These are phyloP conservation scores for Phytopythium chamaehyphon DNA, from an alignment of 352 stramenopile genomes.

Conservation along the genomic window DNA sequence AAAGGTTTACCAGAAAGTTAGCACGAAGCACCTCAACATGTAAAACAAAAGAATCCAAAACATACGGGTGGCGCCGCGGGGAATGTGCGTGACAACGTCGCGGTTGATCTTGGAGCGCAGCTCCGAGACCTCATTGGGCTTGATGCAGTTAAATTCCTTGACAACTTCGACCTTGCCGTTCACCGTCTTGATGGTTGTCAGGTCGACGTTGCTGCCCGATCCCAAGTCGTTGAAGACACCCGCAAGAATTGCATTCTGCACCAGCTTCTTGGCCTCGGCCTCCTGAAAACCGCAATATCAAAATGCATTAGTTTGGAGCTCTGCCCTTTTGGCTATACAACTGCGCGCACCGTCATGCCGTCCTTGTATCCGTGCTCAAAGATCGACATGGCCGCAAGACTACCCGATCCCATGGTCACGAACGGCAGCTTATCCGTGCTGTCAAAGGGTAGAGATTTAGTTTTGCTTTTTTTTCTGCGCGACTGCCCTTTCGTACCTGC, in stretches of 20 bases:
- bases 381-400: constrained; percentile 97
- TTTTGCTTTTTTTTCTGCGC: neutral
- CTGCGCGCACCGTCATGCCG: constrained; percentile 74
- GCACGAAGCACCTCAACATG: neutral
- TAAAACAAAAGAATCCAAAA: constrained; percentile 7
- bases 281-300: constrained; percentile 47
- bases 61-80: constrained; percentile 76
- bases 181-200: constrained; percentile 93
- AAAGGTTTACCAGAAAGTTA: too few relatives aligned
- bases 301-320: constrained; percentile 1
- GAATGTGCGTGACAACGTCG: constrained; percentile 78
- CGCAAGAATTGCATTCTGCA: constrained; percentile 94
- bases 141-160: constrained; percentile 92
- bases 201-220: constrained; percentile 95
- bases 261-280: constrained; percentile 94
- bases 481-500: constrained; percentile 62
- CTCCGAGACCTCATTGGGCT: constrained; percentile 89
- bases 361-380: constrained; percentile 96
- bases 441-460: constrained; percentile 3
- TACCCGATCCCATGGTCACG: constrained; percentile 98
- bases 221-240: constrained; percentile 99
- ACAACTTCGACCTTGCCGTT: constrained; percentile 79
- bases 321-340: neutral
- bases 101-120: constrained; percentile 86
- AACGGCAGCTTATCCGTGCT: constrained; percentile 96